phyloP scores from a whole-genome alignment of 495 filamentous ascomycete species.

The Penicillium steckii region DNA sequence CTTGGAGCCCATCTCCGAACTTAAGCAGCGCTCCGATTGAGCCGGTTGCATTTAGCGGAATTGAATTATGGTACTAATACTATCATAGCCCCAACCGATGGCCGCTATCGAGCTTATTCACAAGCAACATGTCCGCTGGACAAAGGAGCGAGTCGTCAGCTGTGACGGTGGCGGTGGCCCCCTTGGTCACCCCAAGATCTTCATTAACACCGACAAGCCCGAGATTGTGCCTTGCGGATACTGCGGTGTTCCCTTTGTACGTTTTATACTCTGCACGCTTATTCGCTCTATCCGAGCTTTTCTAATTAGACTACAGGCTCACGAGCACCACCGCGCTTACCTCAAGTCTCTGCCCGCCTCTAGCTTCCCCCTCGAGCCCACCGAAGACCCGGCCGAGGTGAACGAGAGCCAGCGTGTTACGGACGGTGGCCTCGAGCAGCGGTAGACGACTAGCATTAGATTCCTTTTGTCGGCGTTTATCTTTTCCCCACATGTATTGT shows the following conservation, averaged over 20 bases:
- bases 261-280: too few species aligned
- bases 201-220: constrained; percentile 97
- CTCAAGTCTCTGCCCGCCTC: constrained; percentile 77
- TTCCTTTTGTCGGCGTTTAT: constrained; percentile 46
- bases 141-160: constrained; percentile 71
- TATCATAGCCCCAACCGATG: constrained; percentile 71
- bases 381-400: constrained; percentile 49
- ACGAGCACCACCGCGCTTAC: constrained; percentile 79
- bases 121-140: constrained; percentile 91
- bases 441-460: constrained; percentile 40
- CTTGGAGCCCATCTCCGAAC: too few species aligned
- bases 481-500: constrained; percentile 21
- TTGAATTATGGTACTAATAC: constrained; percentile 9
- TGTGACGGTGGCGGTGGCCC: constrained; percentile 96
- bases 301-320: constrained; percentile 55
- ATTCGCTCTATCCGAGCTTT: too few species aligned
- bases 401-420: constrained; percentile 54
- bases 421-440: constrained; percentile 50
- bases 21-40: too few species aligned
- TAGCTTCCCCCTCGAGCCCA: constrained; percentile 68
- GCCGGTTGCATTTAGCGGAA: constrained; percentile 1
- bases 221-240: constrained; percentile 88
- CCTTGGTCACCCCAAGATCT: constrained; percentile 86
- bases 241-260: constrained; percentile 92
- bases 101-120: constrained; percentile 96